Conservation (phyloP, 805 yeast species). For the Peterozyma toletana region DNA sequence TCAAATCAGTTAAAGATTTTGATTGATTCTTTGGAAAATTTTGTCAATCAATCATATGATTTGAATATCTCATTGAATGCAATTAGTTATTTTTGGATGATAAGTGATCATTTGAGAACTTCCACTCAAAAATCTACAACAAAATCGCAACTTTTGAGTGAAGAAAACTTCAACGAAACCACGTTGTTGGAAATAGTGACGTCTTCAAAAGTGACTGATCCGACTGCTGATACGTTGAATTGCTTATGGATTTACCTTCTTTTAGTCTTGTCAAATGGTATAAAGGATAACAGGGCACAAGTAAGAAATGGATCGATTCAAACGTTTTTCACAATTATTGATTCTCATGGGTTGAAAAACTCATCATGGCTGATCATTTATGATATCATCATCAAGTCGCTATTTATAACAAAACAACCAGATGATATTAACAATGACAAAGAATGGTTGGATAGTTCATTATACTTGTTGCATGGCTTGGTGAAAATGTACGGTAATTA, state of each 20-base stretch:
- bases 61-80: constrained; percentile 87
- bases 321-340: constrained; percentile 77
- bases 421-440: constrained; percentile 8
- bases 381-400: constrained; percentile 48
- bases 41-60: constrained; percentile 65
- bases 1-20: constrained; percentile 52
- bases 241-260: constrained; percentile 62
- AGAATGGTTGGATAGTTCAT: constrained; percentile 56
- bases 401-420: constrained; percentile 26
- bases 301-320: constrained; percentile 88
- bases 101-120: constrained; percentile 62
- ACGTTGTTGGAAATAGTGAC: constrained; percentile 21
- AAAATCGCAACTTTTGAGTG: constrained; percentile 5
- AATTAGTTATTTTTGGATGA: constrained; percentile 85
- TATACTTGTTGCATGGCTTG: constrained; percentile 58
- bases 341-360: constrained; percentile 54
- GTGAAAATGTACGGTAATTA: constrained; percentile 53
- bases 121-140: neutral
- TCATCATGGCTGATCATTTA: constrained; percentile 68
- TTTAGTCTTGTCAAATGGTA: constrained; percentile 52
- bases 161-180: constrained; percentile 10
- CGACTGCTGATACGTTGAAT: constrained; percentile 19
- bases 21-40: constrained; percentile 65
- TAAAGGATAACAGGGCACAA: constrained; percentile 62
- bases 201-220: constrained; percentile 4